Evolutionary conservation across 1,284 basidiomycete species (phyloP).

Genomic region (Sparassis latifolia): DNA sequence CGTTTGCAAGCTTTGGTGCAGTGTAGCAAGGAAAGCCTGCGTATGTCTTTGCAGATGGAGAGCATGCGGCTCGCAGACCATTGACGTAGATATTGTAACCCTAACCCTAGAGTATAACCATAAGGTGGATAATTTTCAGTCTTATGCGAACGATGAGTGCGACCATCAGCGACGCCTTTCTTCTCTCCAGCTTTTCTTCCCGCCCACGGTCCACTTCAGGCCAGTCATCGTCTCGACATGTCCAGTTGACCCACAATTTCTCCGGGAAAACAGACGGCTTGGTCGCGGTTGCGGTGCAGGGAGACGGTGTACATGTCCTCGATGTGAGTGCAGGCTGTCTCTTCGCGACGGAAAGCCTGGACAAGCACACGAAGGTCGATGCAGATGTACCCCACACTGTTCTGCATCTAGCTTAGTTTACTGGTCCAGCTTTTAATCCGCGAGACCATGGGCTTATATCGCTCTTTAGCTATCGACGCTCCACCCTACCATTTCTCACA

Average conservation of each 20-base stretch:
- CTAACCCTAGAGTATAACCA: conserved; percentile 21
- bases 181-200: conserved; percentile 44
- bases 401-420: no score
- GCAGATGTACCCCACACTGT: no score
- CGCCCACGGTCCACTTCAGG: conserved; percentile 14
- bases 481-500: conserved; percentile 61
- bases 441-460: no score
- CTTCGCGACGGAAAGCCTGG: not conserved
- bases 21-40: conserved; percentile 12
- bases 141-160: conserved; percentile 32
- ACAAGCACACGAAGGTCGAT: no score
- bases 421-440: no score
- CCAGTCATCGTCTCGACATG: not conserved
- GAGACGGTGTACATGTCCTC: conserved; percentile 65
- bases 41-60: not conserved
- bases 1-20: conserved; percentile 8
- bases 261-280: conserved; percentile 33
- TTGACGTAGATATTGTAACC: conserved; percentile 8
- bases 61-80: not conserved
- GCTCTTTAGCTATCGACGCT: conserved; percentile 49
- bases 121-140: conserved; percentile 12
- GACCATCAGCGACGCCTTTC: conserved; percentile 52
- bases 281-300: conserved; percentile 59
- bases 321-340: conserved; percentile 42
- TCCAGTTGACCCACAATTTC: no score